phyloP scores from a whole-genome alignment of 1,284 basidiomycete species.

The Rhodotorula sp. region DNA sequence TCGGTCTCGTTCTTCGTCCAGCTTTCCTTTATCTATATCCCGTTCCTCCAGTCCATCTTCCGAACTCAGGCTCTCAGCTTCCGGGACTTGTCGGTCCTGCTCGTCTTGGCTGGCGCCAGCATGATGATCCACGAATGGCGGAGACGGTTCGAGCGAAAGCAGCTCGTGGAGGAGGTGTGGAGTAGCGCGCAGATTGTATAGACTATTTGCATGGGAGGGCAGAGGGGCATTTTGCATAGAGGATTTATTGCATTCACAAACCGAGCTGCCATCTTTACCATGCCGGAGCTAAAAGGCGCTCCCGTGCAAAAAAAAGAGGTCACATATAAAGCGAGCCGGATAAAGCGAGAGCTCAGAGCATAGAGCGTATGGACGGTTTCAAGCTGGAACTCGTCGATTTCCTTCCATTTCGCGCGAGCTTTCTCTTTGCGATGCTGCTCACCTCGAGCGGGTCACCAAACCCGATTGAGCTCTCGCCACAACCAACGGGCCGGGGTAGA shows the following conservation, averaged over 20 bases:
- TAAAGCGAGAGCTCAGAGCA: slow-evolving; percentile 9
- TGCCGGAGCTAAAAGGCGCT: background rate
- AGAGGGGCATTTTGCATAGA: background rate
- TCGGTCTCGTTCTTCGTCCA: slow-evolving; percentile 78
- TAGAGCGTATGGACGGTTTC: slow-evolving; percentile 13
- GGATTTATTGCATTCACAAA: background rate
- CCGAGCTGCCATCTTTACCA: too few relatives aligned
- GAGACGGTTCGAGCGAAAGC: slow-evolving; percentile 68
- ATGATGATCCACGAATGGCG: slow-evolving; percentile 76
- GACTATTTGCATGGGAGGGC: background rate
- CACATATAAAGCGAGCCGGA: background rate
- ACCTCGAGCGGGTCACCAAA: background rate
- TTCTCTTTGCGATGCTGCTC: background rate
- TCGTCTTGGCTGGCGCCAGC: slow-evolving; percentile 67
- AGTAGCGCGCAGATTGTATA: slow-evolving; percentile 26
- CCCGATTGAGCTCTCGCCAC: too few relatives aligned
- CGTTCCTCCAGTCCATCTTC: slow-evolving; percentile 86
- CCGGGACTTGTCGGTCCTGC: slow-evolving; percentile 68
- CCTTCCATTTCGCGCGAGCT: slow-evolving; percentile 16
- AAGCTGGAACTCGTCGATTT: slow-evolving; percentile 19
- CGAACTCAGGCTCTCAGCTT: slow-evolving; percentile 77
- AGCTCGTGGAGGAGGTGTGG: slow-evolving; percentile 42
- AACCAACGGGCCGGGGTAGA: too few relatives aligned
- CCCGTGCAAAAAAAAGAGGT: background rate
- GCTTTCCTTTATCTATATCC: slow-evolving; percentile 82